Percentiles rank a stretch among this genome's conserved stretches.
Conservation (phyloP, 1,284 basidiomycete genomes). For the Fomitopsis pinicola region DNA sequence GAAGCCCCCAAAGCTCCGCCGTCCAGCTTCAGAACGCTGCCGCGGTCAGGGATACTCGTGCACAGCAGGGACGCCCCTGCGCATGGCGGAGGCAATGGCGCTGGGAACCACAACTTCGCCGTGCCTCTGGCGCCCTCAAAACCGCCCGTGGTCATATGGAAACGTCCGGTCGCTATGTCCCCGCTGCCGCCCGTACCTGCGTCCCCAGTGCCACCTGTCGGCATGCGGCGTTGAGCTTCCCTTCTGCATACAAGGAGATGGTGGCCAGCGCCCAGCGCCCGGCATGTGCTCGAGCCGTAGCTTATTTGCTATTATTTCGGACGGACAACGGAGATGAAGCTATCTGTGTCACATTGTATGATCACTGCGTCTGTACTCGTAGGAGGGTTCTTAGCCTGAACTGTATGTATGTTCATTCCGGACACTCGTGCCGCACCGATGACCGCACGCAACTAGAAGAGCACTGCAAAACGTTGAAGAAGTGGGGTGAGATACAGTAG, state of each 20-base stretch:
- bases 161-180: conserved; percentile 4
- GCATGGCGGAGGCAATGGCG: neutral
- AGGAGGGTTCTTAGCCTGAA: neutral
- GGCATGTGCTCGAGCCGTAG: neutral
- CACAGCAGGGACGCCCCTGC: neutral
- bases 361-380: neutral
- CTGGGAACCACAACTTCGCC: neutral
- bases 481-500: neutral
- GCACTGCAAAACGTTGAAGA: neutral
- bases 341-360: neutral
- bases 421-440: neutral
- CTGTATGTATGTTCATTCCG: neutral
- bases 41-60: neutral
- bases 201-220: neutral
- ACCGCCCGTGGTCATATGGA: conserved; percentile 7
- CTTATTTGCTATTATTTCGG: neutral
- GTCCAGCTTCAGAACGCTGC: neutral
- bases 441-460: neutral
- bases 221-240: neutral
- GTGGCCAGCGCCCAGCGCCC: neutral
- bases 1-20: conserved; percentile 1
- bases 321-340: neutral
- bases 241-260: neutral
- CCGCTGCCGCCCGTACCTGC: conserved; percentile 6
- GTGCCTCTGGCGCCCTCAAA: neutral